phyloP scores from a whole-genome alignment of 805 yeast species.

The Tetrapisispora taiwanensis region DNA sequence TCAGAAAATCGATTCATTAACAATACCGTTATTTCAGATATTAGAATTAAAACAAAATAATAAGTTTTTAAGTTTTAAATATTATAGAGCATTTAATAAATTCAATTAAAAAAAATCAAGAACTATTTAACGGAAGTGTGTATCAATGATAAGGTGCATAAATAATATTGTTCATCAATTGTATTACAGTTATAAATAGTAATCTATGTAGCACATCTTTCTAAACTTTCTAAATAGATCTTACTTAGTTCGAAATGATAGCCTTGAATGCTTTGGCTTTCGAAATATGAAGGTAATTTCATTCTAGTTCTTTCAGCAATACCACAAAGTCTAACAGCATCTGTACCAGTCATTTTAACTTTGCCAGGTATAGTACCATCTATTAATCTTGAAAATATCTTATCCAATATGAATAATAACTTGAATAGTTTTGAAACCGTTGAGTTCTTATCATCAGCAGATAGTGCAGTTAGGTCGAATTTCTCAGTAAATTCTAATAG shows the following conservation, averaged over 20 bases:
- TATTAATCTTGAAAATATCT: constrained; percentile 31
- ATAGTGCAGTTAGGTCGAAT: constrained; percentile 22
- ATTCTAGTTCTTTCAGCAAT: constrained; percentile 45
- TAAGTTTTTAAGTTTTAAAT: too few relatives aligned
- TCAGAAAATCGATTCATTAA: too few relatives aligned
- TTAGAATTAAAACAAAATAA: too few relatives aligned
- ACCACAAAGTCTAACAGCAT: constrained; percentile 40
- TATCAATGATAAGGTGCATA: neutral
- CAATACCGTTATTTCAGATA: too few relatives aligned
- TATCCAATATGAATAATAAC: constrained; percentile 33
- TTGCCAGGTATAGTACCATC: constrained; percentile 29
- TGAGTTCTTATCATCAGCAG: constrained; percentile 16
- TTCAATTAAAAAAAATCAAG: neutral
- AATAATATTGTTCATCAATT: neutral
- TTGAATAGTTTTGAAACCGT: constrained; percentile 31
- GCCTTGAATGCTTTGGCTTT: constrained; percentile 30
- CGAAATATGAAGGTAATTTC: constrained; percentile 30
- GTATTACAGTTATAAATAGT: neutral
- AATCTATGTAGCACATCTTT: constrained; percentile 18
- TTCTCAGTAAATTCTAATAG: constrained; percentile 49
- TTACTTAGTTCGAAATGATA: constrained; percentile 37
- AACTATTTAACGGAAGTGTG: too few relatives aligned
- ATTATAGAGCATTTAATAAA: neutral
- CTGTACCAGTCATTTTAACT: constrained; percentile 37
- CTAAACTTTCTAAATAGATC: constrained; percentile 36